phyloP scores from a whole-genome alignment of 257 asterid genomes.

The Solanum lycopersicoides region DNA sequence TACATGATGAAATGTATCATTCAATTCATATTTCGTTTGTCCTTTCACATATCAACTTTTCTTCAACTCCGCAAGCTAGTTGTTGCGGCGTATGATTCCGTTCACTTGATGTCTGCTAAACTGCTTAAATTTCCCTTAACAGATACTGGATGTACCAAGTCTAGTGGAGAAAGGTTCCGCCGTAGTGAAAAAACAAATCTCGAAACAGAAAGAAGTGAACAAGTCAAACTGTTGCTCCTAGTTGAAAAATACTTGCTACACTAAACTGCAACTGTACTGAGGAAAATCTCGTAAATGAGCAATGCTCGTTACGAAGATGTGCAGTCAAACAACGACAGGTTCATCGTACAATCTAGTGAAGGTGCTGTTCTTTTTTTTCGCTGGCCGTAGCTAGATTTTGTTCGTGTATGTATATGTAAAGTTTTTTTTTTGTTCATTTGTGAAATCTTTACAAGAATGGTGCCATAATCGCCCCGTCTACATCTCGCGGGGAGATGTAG shows the following conservation, averaged over 20 bases:
- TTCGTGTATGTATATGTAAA: neutral
- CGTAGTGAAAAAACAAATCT: slow-evolving; percentile 60
- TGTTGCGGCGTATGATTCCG: neutral
- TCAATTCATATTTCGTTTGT: too few species aligned
- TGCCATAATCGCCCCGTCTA: neutral
- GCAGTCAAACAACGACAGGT: neutral
- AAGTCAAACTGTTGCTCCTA: slow-evolving; percentile 47
- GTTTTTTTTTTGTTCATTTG: neutral
- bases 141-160: slow-evolving; percentile 78
- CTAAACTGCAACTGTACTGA: neutral
- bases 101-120: neutral
- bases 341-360: neutral
- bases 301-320: neutral
- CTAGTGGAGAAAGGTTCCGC: slow-evolving; percentile 75
- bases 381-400: neutral
- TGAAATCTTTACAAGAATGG: neutral
- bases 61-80: neutral
- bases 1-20: too few species aligned
- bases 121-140: neutral
- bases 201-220: slow-evolving; percentile 34
- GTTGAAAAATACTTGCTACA: neutral
- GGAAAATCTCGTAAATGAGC: neutral
- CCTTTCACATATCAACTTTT: too few species aligned
- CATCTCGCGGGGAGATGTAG: neutral
- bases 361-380: neutral